These are phyloP conservation scores for Glutinoglossum americanum DNA, from an alignment of 495 filamentous ascomycete genomes.

Conservation along the genomic window DNA sequence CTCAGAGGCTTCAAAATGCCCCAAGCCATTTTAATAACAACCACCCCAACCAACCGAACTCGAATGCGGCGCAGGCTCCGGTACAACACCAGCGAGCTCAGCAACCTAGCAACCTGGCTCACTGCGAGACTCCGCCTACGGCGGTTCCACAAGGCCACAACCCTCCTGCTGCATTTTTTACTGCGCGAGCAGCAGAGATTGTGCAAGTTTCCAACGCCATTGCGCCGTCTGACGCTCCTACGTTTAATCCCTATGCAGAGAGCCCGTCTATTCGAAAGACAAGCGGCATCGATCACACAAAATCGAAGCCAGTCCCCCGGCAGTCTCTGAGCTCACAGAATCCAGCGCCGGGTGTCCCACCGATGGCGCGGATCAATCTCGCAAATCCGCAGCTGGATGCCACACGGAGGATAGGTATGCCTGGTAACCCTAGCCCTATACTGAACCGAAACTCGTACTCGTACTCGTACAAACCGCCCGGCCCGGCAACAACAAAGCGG, in stretches of 20 bases:
- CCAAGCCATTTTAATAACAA: not conserved
- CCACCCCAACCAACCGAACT: not conserved
- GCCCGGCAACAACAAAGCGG: constrained; percentile 1
- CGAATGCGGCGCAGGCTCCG: not conserved
- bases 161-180: constrained; percentile 46
- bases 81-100: not conserved
- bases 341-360: not conserved
- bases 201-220: constrained; percentile 13
- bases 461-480: constrained; percentile 3
- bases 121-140: not conserved
- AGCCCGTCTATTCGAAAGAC: constrained; percentile 79
- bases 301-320: constrained; percentile 39
- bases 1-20: not conserved
- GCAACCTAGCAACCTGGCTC: not conserved
- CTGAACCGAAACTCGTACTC: constrained; percentile 3
- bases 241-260: constrained; percentile 65
- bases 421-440: constrained; percentile 1
- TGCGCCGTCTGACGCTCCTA: constrained; percentile 24
- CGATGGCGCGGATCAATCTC: not conserved
- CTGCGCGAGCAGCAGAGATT: constrained; percentile 41
- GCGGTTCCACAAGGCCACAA: not conserved
- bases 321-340: constrained; percentile 20
- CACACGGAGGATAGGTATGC: constrained; percentile 5
- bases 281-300: constrained; percentile 64
- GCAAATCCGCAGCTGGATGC: constrained; percentile 6